Conservation (phyloP, 2,329 filamentous ascomycete genomes). For the Arthrobotrys conoides region DNA sequence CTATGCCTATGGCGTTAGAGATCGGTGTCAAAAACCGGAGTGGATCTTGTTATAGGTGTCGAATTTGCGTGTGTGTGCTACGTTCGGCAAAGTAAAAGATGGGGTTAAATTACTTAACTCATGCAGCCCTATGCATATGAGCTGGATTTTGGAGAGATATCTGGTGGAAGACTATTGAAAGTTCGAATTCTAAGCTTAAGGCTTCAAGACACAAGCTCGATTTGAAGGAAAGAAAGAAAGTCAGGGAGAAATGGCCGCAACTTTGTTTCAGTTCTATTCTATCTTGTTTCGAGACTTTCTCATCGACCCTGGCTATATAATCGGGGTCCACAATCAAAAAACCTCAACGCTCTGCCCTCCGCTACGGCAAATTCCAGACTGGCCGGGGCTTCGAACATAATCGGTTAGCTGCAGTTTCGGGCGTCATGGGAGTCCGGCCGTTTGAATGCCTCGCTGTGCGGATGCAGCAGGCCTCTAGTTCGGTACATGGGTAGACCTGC, state of each 20-base stretch:
- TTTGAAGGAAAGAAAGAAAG: not conserved
- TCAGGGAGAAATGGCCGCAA: not conserved
- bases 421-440: constrained; percentile 48
- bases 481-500: constrained; percentile 33
- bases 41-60: not conserved
- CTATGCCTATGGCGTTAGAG: not conserved
- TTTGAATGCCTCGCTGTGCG: constrained; percentile 46
- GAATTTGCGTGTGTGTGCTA: constrained; percentile 12
- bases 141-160: not conserved
- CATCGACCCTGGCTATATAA: constrained; percentile 39
- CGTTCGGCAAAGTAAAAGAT: constrained; percentile 28
- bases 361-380: constrained; percentile 42
- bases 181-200: not conserved
- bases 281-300: constrained; percentile 12
- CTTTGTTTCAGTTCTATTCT: constrained; percentile 30
- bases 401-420: constrained; percentile 37
- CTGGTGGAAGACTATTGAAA: not conserved
- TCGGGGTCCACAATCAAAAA: constrained; percentile 1
- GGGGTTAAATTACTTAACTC: constrained; percentile 30
- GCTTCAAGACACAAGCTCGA: constrained; percentile 5
- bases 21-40: constrained; percentile 4
- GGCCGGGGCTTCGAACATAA: constrained; percentile 33
- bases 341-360: constrained; percentile 7
- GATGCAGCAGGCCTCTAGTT: constrained; percentile 41
- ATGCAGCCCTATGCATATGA: constrained; percentile 54